These are phyloP conservation scores for Aspergillus luchuensis DNA, from an alignment of 2,329 filamentous ascomycete genomes.

Conservation along the genomic window DNA sequence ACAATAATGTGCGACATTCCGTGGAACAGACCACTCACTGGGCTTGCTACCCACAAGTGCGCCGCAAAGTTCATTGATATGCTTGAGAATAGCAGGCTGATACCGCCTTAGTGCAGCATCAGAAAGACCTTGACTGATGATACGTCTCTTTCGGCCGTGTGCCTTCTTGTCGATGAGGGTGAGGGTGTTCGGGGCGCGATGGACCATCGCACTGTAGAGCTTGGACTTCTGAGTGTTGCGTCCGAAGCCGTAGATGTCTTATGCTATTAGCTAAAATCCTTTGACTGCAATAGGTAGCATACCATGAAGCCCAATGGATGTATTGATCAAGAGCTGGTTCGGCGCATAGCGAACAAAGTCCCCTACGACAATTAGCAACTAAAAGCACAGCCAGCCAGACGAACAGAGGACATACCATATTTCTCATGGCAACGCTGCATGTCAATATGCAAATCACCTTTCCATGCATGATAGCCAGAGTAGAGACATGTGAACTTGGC, in stretches of 20 bases:
- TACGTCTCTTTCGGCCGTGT: slow-evolving; percentile 22
- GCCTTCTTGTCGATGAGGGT: slow-evolving; percentile 23
- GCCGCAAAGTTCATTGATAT: slow-evolving; percentile 15
- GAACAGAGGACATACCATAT: slow-evolving; percentile 28
- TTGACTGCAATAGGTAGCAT: background rate
- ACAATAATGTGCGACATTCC: slow-evolving; percentile 50
- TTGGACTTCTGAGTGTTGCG: slow-evolving; percentile 53
- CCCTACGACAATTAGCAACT: slow-evolving; percentile 2
- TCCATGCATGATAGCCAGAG: slow-evolving; percentile 25
- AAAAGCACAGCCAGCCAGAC: background rate
- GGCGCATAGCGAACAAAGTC: slow-evolving; percentile 31
- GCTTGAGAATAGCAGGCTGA: slow-evolving; percentile 18
- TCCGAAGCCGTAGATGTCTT: slow-evolving; percentile 50
- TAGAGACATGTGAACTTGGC: slow-evolving; percentile 61
- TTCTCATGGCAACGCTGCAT: slow-evolving; percentile 30
- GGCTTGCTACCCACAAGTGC: slow-evolving; percentile 15
- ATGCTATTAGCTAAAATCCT: background rate
- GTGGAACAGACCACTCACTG: slow-evolving; percentile 42
- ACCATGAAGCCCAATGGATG: slow-evolving; percentile 22
- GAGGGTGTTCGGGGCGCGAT: slow-evolving; percentile 28
- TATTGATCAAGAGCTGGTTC: slow-evolving; percentile 26
- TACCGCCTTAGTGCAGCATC: slow-evolving; percentile 27
- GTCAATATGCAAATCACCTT: slow-evolving; percentile 32
- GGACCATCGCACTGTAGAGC: slow-evolving; percentile 52
- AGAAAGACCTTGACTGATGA: slow-evolving; percentile 21